Base-by-base conservation (phyloP, 345 rosid genomes). In the Hibiscus syriacus region DNA sequence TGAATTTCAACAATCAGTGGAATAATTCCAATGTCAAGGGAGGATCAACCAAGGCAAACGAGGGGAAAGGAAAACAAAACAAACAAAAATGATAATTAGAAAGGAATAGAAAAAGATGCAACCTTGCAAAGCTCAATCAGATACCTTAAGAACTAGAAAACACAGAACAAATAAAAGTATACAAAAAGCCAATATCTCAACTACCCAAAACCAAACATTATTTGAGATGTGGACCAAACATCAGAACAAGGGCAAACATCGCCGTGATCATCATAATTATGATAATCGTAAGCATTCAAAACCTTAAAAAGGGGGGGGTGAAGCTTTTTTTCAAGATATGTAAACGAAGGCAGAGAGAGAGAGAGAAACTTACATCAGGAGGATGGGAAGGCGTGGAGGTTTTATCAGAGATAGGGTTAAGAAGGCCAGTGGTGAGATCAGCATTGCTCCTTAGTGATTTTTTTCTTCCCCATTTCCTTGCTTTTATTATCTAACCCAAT, bases 321-420 rank as follows among this genome's bases (percentile, higher is more conserved):
- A 0, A 23, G 39, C 6, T 3, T 5, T 13, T 8, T 30, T 23
- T 17, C 39, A 69, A 58, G 72, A 50, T 17, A 34, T 5, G 29
- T 5, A 67, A 59, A 62, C 23, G 41, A 50, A 14, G 43, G 23
- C 25, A 7, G 12, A 55, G 55, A 62, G 55, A 52, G 38, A 53
- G n/a, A n/a, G n/a, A n/a, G n/a, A n/a, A 26, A 69, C 66, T 36
- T 70, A 59, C 56, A 54, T 55, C 36, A 64, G 48, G 59, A 34
- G 38, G 72, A 76, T 80, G 59, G 41, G 12, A 80, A 50, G 76
- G 73, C 38, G 72, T 39, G 66, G 90, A 78, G 60, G 96, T 83
- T 73, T 87, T 87, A 72, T 88, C 99, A 70, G 92, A 94, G 76
- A 94, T 85, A 32, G 99, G 99, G 80, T 91, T 94, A 73, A 94